Base-by-base conservation (phyloP, 495 filamentous ascomycete species). In the Penicillium paradoxum region DNA sequence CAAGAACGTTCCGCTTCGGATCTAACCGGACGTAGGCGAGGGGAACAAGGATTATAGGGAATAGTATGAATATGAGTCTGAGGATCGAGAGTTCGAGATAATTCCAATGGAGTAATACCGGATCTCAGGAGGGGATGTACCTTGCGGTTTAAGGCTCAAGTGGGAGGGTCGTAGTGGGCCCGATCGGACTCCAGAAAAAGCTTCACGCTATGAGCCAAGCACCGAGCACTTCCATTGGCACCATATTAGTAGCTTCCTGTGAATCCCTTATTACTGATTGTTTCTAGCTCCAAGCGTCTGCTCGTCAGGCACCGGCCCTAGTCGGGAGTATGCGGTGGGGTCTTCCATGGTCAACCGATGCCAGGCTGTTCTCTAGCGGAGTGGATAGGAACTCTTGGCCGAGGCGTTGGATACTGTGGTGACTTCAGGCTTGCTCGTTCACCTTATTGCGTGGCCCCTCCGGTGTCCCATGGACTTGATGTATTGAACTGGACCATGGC, bases 351-450 rank as follows among this genome's bases (percentile, higher is more conserved):
- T 42, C 44, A 56, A 13, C 11, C 49, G 34, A 52, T 60, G 34
- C 37, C 51, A 45, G 56, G 56, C 42, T 42, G 36, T 49, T 41
- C 34, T 14, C 18, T 15, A 42, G 18, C 30, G 17, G 41, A 56
- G 38, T 53, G 54, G 42, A 36, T 51, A 59, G 62, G 62, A 65
- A 65, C 25, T 54, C 11, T 59, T 59, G 39, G 18, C 59, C 62
- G 62, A 38, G 34, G 51, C 17, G 15, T 24, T 21, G 34, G 10
- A 22, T 11, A 14, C 39, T n/a, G 6, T 44, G 18, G 42, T 64
- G 61, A 64, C 58, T 58, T 64, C 61, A 64, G 42, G 24, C 11
- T 61, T 58, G 50, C 41, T 42, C 58, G 44, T 51, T 45, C 39
- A 58, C 24, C 32, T 41, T 29, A 44, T 44, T 44, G 11, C 13